Evolutionary conservation across 129 eudicot genomes (phyloP).

Genomic region (Flaveria ramosissima): DNA sequence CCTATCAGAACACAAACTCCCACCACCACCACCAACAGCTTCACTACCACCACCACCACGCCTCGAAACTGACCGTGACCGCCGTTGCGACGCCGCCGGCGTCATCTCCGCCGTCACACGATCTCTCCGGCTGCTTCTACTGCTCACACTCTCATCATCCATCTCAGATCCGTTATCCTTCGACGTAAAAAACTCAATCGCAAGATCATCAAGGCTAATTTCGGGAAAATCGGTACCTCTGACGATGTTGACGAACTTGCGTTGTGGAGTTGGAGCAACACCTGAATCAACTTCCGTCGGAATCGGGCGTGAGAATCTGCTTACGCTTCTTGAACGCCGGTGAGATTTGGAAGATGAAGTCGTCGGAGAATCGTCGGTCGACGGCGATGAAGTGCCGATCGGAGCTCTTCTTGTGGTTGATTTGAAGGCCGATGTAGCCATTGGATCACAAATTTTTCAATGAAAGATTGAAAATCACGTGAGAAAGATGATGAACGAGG

Average conservation of each 20-base stretch:
- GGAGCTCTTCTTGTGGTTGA: slow-evolving; percentile 76
- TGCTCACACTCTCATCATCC: slow-evolving; percentile 33
- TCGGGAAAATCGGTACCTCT: slow-evolving; percentile 76
- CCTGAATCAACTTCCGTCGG: slow-evolving; percentile 35
- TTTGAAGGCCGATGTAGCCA: slow-evolving; percentile 95
- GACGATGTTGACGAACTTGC: slow-evolving; percentile 78
- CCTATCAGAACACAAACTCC: slow-evolving; percentile 12
- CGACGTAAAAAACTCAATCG: slow-evolving; percentile 69
- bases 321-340: slow-evolving; percentile 80
- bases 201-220: slow-evolving; percentile 89
- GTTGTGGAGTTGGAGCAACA: slow-evolving; percentile 49
- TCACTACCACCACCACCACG: slow-evolving; percentile 23
- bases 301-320: slow-evolving; percentile 62
- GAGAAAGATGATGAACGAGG: neutral
- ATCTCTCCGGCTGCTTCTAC: slow-evolving; percentile 37
- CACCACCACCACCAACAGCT: slow-evolving; percentile 1
- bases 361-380: slow-evolving; percentile 41
- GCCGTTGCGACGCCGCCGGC: slow-evolving; percentile 50
- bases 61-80: slow-evolving; percentile 83
- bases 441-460: slow-evolving; percentile 19
- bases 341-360: slow-evolving; percentile 32
- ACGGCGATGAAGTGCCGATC: slow-evolving; percentile 38
- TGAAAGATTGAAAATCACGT: neutral
- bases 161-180: slow-evolving; percentile 33
- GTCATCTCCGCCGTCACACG: slow-evolving; percentile 37